Conservation (phyloP, 2,329 filamentous ascomycete species). For the Diaporthe longicolla region DNA sequence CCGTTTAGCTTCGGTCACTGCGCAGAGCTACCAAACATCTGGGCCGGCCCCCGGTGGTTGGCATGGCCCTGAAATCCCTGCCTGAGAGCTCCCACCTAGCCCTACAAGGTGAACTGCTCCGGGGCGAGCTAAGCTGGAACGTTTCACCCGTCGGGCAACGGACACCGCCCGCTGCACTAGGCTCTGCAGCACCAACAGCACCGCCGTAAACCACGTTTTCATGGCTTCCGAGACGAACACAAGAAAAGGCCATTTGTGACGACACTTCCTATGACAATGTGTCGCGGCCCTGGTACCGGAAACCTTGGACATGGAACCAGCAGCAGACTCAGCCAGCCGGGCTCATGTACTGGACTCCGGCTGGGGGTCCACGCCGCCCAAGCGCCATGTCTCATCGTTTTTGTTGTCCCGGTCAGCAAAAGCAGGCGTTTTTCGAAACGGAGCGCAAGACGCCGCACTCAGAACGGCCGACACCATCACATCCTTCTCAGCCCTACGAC, state of each 20-base stretch:
- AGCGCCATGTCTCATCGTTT: conserved; percentile 27
- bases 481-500: conserved; percentile 31
- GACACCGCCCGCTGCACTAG: conserved; percentile 32
- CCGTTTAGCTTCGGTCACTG: conserved; percentile 33
- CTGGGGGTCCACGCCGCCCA: conserved; percentile 1
- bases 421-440: conserved; percentile 31
- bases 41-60: conserved; percentile 15
- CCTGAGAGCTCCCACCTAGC: conserved; percentile 26
- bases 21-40: conserved; percentile 29
- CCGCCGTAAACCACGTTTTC: conserved; percentile 12
- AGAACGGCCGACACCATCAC: conserved; percentile 15
- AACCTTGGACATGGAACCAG: not conserved
- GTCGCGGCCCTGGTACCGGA: not conserved
- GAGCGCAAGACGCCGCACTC: conserved; percentile 21
- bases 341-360: conserved; percentile 8
- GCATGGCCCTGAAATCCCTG: conserved; percentile 14
- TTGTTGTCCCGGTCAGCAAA: conserved; percentile 12
- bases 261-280: not conserved
- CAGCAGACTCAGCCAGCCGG: not conserved
- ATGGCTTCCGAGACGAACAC: conserved; percentile 3
- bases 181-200: not conserved
- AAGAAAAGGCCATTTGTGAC: not conserved
- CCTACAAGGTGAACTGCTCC: conserved; percentile 30
- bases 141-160: conserved; percentile 32
- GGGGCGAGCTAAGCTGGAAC: conserved; percentile 32